These are phyloP conservation scores for Trametopsis cervina DNA, from an alignment of 768 basidiomycete genomes.

Conservation along the genomic window DNA sequence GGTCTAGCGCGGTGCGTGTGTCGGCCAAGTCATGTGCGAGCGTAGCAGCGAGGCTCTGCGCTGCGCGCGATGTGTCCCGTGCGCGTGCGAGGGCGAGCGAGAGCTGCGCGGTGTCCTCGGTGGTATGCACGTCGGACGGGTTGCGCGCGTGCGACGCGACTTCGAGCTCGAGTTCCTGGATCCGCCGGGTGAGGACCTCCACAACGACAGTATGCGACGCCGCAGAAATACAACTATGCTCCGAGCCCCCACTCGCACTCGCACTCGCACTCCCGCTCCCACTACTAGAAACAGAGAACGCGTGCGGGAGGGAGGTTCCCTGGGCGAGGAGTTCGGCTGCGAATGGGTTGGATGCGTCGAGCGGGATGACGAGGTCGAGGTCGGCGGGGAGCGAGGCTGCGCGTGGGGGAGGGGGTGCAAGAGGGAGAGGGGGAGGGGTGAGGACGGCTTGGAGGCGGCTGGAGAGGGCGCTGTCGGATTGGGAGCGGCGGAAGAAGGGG, in stretches of 20 bases:
- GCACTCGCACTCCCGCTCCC: background rate
- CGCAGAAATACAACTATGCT: no score
- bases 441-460: conserved; percentile 8
- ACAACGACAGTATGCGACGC: conserved; percentile 7
- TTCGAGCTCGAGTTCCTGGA: conserved; percentile 5
- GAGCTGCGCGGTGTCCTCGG: background rate
- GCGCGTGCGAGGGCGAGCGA: background rate
- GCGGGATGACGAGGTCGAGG: conserved; percentile 6
- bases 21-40: background rate
- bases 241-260: background rate
- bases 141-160: background rate
- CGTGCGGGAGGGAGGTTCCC: background rate
- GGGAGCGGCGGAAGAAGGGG: conserved; percentile 19
- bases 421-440: conserved; percentile 8
- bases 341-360: background rate
- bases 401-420: conserved; percentile 7
- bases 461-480: conserved; percentile 19
- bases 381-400: conserved; percentile 13
- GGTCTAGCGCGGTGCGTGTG: background rate
- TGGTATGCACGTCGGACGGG: background rate
- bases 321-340: background rate
- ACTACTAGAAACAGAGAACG: background rate
- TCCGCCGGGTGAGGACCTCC: conserved; percentile 7
- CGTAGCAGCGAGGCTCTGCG: background rate
- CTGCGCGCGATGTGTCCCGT: background rate